Evolutionary conservation across 2,329 filamentous ascomycete species (phyloP).

Genomic region (Chalara sp.): DNA sequence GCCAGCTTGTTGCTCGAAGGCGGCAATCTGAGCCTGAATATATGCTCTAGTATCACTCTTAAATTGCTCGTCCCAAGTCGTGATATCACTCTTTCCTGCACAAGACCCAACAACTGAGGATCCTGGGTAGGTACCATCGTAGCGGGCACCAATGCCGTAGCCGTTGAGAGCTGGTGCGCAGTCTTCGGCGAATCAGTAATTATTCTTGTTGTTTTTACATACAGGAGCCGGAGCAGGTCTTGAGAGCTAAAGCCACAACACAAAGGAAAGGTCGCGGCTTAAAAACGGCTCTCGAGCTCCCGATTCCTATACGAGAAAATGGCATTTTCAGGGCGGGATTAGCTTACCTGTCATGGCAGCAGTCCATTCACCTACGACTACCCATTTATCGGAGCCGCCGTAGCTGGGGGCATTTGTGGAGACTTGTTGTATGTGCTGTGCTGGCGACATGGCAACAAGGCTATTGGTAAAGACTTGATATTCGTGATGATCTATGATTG

Average conservation of each 20-base stretch:
- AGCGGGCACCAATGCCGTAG: slow-evolving; percentile 49
- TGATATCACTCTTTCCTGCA: slow-evolving; percentile 42
- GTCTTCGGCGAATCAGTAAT: slow-evolving; percentile 25
- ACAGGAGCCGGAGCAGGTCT: no score
- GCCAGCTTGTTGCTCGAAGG: slow-evolving; percentile 42
- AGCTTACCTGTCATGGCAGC: slow-evolving; percentile 48
- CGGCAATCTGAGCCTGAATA: slow-evolving; percentile 47
- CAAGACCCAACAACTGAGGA: slow-evolving; percentile 47
- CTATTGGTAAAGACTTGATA: slow-evolving; percentile 56
- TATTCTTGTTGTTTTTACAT: no score
- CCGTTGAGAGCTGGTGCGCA: slow-evolving; percentile 48
- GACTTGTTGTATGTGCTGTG: slow-evolving; percentile 46
- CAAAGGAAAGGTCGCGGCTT: no score
- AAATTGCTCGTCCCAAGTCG: slow-evolving; percentile 31
- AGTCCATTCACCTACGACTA: slow-evolving; percentile 64
- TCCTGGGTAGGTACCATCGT: slow-evolving; percentile 45
- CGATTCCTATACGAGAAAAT: no score
- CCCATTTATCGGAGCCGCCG: slow-evolving; percentile 53
- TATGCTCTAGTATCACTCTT: slow-evolving; percentile 39
- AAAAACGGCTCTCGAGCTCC: no score
- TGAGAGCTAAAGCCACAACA: no score
- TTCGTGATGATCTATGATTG: slow-evolving; percentile 58
- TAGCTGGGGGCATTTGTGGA: slow-evolving; percentile 47
- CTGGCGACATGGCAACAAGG: slow-evolving; percentile 41
- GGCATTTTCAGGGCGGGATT: no score